Evolutionary conservation across 257 asterid genomes (phyloP).

Genomic region (Cruciata laevipes): DNA sequence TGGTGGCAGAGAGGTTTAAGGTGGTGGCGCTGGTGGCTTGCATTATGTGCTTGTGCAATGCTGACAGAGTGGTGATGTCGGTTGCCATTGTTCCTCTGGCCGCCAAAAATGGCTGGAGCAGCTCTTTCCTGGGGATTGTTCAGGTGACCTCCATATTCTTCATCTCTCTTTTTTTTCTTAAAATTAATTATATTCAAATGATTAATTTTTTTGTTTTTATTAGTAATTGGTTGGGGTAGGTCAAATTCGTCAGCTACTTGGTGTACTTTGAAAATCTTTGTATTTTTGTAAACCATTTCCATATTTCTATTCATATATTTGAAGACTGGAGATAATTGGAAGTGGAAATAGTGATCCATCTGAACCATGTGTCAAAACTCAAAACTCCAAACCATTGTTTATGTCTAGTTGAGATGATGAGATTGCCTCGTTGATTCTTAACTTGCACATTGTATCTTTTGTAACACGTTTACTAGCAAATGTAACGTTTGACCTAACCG

Average conservation of each 20-base stretch:
- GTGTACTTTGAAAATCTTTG: neutral
- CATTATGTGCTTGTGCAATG: slow-evolving; percentile 88
- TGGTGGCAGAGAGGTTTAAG: slow-evolving; percentile 80
- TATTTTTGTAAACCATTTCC: neutral
- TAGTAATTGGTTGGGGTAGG: neutral
- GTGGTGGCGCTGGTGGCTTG: slow-evolving; percentile 84
- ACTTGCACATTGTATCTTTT: neutral
- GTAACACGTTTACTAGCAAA: too few species aligned
- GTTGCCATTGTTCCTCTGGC: slow-evolving; percentile 96
- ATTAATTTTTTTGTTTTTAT: neutral
- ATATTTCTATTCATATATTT: neutral
- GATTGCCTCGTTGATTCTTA: neutral
- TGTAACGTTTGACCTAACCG: too few species aligned
- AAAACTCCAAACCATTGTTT: too few species aligned
- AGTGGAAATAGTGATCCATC: neutral
- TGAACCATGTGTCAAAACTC: neutral
- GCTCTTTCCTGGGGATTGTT: slow-evolving; percentile 80
- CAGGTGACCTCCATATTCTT: slow-evolving; percentile 37
- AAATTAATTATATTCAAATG: neutral
- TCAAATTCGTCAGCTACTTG: slow-evolving; percentile 5
- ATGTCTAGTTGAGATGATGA: too few species aligned
- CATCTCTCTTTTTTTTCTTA: neutral
- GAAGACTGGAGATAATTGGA: neutral
- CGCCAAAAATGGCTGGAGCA: slow-evolving; percentile 76
- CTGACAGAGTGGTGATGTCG: slow-evolving; percentile 94